Conservation (phyloP, 2,329 filamentous ascomycete species). For the Rachicladosporium sp. region DNA sequence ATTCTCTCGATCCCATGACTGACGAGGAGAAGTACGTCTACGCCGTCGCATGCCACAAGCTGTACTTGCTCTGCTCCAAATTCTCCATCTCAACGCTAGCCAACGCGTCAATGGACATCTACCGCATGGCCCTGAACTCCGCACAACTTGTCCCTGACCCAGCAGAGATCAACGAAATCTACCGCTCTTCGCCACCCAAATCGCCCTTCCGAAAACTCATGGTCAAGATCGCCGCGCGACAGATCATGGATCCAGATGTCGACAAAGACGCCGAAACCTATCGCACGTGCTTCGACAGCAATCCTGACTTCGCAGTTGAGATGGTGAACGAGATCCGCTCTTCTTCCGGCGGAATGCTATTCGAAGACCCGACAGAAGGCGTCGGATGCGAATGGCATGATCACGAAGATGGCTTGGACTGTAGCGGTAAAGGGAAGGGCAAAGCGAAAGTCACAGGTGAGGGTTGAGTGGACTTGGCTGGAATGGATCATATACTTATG, state of each 20-base stretch:
- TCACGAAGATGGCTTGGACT: slow-evolving; percentile 28
- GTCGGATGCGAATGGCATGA: slow-evolving; percentile 40
- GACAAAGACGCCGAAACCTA: slow-evolving; percentile 39
- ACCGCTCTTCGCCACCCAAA: slow-evolving; percentile 31
- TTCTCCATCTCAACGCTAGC: slow-evolving; percentile 39
- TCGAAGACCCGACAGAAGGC: slow-evolving; percentile 39
- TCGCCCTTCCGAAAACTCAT: slow-evolving; percentile 40
- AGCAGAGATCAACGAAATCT: slow-evolving; percentile 43
- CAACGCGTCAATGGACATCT: slow-evolving; percentile 43
- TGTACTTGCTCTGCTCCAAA: slow-evolving; percentile 40
- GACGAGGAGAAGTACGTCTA: slow-evolving; percentile 41
- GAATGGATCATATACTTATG: slow-evolving; percentile 5
- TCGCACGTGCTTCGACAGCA: slow-evolving; percentile 36
- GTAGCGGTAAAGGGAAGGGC: slow-evolving; percentile 1
- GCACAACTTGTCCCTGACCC: slow-evolving; percentile 41
- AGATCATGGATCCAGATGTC: slow-evolving; percentile 44
- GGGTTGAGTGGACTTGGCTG: slow-evolving; percentile 3
- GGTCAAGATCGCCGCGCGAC: slow-evolving; percentile 42
- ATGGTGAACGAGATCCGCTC: slow-evolving; percentile 40
- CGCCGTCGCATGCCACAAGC: slow-evolving; percentile 40
- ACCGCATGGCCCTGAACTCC: slow-evolving; percentile 37
- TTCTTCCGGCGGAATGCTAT: slow-evolving; percentile 38
- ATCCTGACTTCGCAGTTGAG: slow-evolving; percentile 41
- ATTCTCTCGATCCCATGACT: slow-evolving; percentile 35
- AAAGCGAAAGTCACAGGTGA: slow-evolving; percentile 3